Evolutionary conservation across 2,329 filamentous ascomycete species (phyloP).

Genomic region (Fusarium drepaniforme): DNA sequence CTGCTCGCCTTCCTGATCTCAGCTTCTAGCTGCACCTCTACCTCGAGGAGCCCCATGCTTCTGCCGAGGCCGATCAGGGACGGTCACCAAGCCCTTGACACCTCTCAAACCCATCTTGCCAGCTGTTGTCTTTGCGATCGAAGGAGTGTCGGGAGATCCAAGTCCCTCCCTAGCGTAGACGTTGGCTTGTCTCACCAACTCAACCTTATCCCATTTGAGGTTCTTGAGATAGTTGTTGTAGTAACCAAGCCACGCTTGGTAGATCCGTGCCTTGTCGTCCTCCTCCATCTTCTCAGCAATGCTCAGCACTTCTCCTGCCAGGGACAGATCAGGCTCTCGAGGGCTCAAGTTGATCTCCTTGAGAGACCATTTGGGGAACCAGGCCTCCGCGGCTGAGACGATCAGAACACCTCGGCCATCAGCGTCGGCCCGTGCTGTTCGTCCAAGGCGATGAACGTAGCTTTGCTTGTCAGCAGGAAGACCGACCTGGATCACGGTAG

Average conservation of each 20-base stretch:
- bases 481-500: conserved; percentile 74
- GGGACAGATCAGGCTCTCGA: conserved; percentile 59
- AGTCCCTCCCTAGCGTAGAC: conserved; percentile 61
- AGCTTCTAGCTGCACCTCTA: background rate
- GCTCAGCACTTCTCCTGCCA: conserved; percentile 50
- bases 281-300: conserved; percentile 59
- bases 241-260: conserved; percentile 70
- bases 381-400: conserved; percentile 63
- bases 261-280: conserved; percentile 59
- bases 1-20: background rate
- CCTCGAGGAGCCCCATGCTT: conserved; percentile 29
- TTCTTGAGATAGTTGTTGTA: conserved; percentile 64
- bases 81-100: conserved; percentile 60
- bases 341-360: conserved; percentile 66
- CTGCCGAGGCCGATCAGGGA: conserved; percentile 56
- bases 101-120: conserved; percentile 71
- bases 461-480: conserved; percentile 70
- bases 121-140: conserved; percentile 60
- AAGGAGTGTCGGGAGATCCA: conserved; percentile 59
- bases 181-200: conserved; percentile 65
- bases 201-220: conserved; percentile 55
- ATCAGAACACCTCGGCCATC: conserved; percentile 73
- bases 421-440: conserved; percentile 74
- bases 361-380: conserved; percentile 63
- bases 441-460: conserved; percentile 77